These are phyloP conservation scores for Chlamydomonas incerta DNA, from an alignment of 139 green algal genomes.

Conservation along the genomic window DNA sequence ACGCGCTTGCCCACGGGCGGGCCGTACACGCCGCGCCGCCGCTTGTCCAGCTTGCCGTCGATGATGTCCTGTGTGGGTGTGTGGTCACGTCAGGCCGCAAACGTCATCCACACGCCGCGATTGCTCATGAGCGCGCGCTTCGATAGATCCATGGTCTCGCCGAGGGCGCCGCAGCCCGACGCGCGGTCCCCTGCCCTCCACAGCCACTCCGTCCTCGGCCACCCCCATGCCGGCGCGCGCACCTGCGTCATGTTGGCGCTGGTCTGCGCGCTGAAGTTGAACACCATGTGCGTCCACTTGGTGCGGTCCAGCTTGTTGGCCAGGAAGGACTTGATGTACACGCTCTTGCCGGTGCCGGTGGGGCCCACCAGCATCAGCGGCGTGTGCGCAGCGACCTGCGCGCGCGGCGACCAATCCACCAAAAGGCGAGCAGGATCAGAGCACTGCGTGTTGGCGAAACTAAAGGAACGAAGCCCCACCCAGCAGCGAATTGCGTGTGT, in stretches of 20 bases:
- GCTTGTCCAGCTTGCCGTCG: conserved; percentile 69
- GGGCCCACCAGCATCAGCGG: conserved; percentile 65
- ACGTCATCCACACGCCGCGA: too few species aligned
- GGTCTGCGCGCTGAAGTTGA: conserved; percentile 76
- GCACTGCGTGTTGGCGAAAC: too few species aligned
- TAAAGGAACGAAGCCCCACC: too few species aligned
- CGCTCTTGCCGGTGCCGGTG: conserved; percentile 65
- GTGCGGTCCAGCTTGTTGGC: conserved; percentile 41
- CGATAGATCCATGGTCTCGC: too few species aligned
- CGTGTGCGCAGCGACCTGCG: conserved; percentile 18
- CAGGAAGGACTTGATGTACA: conserved; percentile 68
- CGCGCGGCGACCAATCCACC: too few species aligned
- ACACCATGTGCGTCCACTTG: conserved; percentile 60
- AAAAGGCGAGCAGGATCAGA: too few species aligned
- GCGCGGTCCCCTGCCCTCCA: too few species aligned
- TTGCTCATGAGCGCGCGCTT: too few species aligned
- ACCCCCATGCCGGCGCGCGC: not conserved
- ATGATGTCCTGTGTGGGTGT: conserved; percentile 60
- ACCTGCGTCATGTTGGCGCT: conserved; percentile 73
- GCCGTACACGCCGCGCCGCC: conserved; percentile 71
- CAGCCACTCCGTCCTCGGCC: too few species aligned
- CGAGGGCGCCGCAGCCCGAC: too few species aligned
- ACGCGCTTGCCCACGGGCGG: conserved; percentile 66
- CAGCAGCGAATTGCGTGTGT: too few species aligned
- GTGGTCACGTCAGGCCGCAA: too few species aligned